Evolutionary conservation across 352 stramenopile species (phyloP), one percentile per base, ranked within the genome.

Genomic region (Phytopythium montanum): DNA sequence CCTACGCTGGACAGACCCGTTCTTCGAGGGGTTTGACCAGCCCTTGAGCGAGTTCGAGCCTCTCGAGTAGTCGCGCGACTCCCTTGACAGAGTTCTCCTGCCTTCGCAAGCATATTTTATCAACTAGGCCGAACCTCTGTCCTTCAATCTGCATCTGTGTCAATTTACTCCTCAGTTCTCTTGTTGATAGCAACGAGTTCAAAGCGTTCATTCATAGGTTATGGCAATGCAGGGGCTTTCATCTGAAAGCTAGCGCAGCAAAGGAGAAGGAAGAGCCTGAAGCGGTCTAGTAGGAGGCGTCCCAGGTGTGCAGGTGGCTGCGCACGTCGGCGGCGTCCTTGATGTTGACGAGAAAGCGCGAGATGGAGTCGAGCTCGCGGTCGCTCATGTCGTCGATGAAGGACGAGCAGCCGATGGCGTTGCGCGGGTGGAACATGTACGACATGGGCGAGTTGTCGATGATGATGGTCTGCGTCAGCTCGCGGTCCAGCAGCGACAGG

Each of bases 401-500:
- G 51, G 73, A 90, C 23, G 83, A 93, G 64, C 81, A 91, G 21
- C 81, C 81, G 55, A 92, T 89, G 21, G 84, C 81, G 25, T 92
- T 92, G 42, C 72, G 75, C 19, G 97, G 97, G 72, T 99, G 97
- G 71, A 99, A 99, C 38, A 98, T 80, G 70, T 99, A 99, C 6
- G 92, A 97, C 73, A 95, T 96, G n/a, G 97, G 96, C 55, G 94
- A 98, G 73, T 99, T 99, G 78, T 99, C 97, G 60, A 99, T 97
- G 69, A 99, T 99, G 64, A 99, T 98, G 23, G 86, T 88, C 68
- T 98, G 88, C 19, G 75, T 81, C 26, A 99, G 77, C 28, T 98
- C 79, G 28, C 97, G 83, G 64, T 98, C 92, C 7, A 99, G 68
- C 13, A 98, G 60, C 36, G 82, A 96, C 44, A 99, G 69, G 69